phyloP scores from a whole-genome alignment of 352 stramenopile species.

The Phytophthora syringae region DNA sequence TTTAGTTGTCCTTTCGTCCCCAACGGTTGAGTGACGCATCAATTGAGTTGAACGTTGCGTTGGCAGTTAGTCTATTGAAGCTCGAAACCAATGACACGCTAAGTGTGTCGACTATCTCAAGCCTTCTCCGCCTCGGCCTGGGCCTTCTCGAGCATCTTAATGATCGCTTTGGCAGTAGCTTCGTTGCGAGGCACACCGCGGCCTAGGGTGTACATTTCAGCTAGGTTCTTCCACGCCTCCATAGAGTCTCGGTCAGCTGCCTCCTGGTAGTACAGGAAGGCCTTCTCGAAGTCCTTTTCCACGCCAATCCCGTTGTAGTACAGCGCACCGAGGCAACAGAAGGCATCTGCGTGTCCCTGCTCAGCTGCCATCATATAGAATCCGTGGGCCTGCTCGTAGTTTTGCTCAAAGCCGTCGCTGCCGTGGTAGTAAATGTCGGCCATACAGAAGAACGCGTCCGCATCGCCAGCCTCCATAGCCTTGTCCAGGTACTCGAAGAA shows the following conservation, averaged over 20 bases:
- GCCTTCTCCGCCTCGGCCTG: conserved; percentile 36
- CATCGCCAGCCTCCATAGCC: conserved; percentile 65
- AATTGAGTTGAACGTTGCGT: background rate
- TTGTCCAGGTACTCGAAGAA: conserved; percentile 74
- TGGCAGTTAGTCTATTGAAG: conserved; percentile 4
- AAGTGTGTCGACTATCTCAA: conserved; percentile 10
- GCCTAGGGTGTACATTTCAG: conserved; percentile 86
- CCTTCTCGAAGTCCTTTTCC: conserved; percentile 71
- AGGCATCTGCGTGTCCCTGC: conserved; percentile 71
- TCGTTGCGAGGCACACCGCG: conserved; percentile 81
- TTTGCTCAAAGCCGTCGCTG: conserved; percentile 74
- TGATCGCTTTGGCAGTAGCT: conserved; percentile 79
- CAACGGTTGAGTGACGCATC: background rate
- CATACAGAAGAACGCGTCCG: conserved; percentile 86
- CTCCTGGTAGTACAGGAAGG: conserved; percentile 90
- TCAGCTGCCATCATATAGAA: conserved; percentile 82
- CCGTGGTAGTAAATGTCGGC: conserved; percentile 88
- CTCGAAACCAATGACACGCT: too few relatives aligned
- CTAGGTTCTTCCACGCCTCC: conserved; percentile 89
- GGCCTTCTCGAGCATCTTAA: conserved; percentile 86
- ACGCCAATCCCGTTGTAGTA: conserved; percentile 84
- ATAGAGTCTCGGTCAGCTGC: conserved; percentile 85
- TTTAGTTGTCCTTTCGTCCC: conserved; percentile 21
- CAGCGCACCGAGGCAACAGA: conserved; percentile 81
- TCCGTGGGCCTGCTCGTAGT: conserved; percentile 66